Evolutionary conservation across 148 eudicot genomes (phyloP).

Genomic region (Heliamphora exappendiculata): DNA sequence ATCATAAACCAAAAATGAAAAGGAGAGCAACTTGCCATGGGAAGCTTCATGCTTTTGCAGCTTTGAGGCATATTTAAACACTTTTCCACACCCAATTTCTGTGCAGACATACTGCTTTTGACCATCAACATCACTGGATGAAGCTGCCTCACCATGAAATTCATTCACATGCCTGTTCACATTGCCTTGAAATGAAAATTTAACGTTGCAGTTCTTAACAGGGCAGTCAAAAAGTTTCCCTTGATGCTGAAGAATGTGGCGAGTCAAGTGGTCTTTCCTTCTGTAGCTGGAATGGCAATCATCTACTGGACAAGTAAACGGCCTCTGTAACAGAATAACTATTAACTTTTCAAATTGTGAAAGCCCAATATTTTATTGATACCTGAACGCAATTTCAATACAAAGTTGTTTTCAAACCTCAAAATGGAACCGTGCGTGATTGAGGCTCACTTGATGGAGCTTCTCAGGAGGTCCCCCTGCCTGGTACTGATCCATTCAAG

Average conservation of each 20-base stretch:
- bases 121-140: constrained; percentile 10
- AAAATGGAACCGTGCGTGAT: constrained; percentile 36
- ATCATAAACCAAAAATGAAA: not conserved
- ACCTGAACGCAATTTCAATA: not conserved
- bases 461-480: constrained; percentile 99
- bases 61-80: constrained; percentile 56
- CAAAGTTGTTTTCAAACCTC: constrained; percentile 37
- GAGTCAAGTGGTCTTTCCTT: constrained; percentile 83
- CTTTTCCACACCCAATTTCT: constrained; percentile 83
- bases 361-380: not conserved
- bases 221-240: constrained; percentile 79
- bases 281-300: constrained; percentile 67
- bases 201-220: constrained; percentile 34
- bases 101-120: constrained; percentile 45
- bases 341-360: not conserved
- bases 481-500: constrained; percentile 99
- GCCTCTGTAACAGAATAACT: constrained; percentile 48
- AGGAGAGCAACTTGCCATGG: constrained; percentile 43
- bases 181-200: constrained; percentile 55
- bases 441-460: constrained; percentile 88
- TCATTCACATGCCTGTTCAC: constrained; percentile 66
- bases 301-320: constrained; percentile 64
- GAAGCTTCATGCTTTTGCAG: constrained; percentile 62
- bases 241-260: constrained; percentile 68
- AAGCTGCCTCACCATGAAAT: constrained; percentile 38